phyloP scores from a whole-genome alignment of 2,329 filamentous ascomycete genomes.

The Monilinia vaccinii-corymbosi region DNA sequence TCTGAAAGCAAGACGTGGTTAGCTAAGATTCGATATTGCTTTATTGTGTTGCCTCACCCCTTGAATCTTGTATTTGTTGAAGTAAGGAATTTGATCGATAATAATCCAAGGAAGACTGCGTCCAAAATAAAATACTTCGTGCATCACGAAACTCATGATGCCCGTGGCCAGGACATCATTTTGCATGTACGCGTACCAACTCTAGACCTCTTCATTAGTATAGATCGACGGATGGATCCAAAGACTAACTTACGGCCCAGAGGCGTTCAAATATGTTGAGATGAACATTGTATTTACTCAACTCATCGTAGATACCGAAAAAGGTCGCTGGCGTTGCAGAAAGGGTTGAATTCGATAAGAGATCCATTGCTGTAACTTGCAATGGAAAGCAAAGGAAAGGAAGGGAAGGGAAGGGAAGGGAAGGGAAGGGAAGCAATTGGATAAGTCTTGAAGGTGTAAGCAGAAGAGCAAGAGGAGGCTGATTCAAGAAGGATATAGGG shows the following conservation, averaged over 20 bases:
- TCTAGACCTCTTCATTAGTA: slow-evolving; percentile 33
- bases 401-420: too few species aligned
- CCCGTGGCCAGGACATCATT: slow-evolving; percentile 95
- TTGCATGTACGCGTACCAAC: slow-evolving; percentile 97
- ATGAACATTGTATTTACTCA: slow-evolving; percentile 62
- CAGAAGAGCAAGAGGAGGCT: too few species aligned
- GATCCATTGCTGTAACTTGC: slow-evolving; percentile 14
- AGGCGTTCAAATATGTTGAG: slow-evolving; percentile 80
- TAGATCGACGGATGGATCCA: neutral
- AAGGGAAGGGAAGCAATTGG: neutral
- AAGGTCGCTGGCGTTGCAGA: slow-evolving; percentile 33
- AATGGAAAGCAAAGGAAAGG: too few species aligned
- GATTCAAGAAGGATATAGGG: too few species aligned
- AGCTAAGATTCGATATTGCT: neutral
- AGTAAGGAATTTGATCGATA: slow-evolving; percentile 77
- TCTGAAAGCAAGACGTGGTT: slow-evolving; percentile 1
- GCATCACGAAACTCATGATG: slow-evolving; percentile 94
- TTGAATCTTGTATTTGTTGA: slow-evolving; percentile 94
- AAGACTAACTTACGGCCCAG: slow-evolving; percentile 60
- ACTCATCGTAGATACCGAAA: slow-evolving; percentile 51
- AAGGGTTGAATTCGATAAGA: slow-evolving; percentile 24
- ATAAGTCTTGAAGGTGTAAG: neutral
- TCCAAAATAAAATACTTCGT: slow-evolving; percentile 92
- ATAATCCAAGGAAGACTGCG: slow-evolving; percentile 82
- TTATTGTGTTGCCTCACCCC: slow-evolving; percentile 29